These are phyloP conservation scores for Aspergillus flavus DNA, from an alignment of 2,329 filamentous ascomycete species.

Conservation along the genomic window DNA sequence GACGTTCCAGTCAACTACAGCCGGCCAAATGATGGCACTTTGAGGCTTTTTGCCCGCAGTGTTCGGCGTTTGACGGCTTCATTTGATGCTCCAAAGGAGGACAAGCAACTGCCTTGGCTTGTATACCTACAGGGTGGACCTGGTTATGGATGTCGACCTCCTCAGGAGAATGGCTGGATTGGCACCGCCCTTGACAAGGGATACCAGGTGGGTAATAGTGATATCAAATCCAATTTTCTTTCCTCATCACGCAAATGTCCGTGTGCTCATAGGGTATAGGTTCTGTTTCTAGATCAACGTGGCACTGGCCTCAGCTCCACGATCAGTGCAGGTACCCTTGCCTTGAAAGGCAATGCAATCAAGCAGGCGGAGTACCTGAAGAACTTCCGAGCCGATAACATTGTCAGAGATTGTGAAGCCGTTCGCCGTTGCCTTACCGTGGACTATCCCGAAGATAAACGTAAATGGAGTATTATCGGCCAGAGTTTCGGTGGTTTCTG, in stretches of 20 bases:
- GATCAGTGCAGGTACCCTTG: conserved; percentile 72
- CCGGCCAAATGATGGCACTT: conserved; percentile 60
- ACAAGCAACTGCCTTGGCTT: conserved; percentile 59
- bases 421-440: conserved; percentile 74
- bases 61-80: conserved; percentile 62
- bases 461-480: conserved; percentile 83
- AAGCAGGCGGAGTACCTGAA: conserved; percentile 80
- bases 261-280: conserved; percentile 28
- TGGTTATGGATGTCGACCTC: conserved; percentile 73
- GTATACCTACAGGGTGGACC: conserved; percentile 86
- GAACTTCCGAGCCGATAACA: conserved; percentile 84
- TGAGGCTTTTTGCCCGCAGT: conserved; percentile 78
- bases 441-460: conserved; percentile 68
- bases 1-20: conserved; percentile 80
- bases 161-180: conserved; percentile 74
- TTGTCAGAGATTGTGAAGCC: conserved; percentile 86
- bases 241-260: neutral
- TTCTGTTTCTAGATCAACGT: conserved; percentile 84
- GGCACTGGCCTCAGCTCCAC: conserved; percentile 85
- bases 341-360: conserved; percentile 62
- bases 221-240: neutral
- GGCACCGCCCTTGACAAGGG: conserved; percentile 72
- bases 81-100: conserved; percentile 48
- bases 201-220: conserved; percentile 64
- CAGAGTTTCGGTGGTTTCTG: conserved; percentile 94